Percentiles rank a stretch among this genome's conserved stretches.
phyloP scores from a whole-genome alignment of 1,284 basidiomycete genomes.

The Sanghuangporus sanghuang region DNA sequence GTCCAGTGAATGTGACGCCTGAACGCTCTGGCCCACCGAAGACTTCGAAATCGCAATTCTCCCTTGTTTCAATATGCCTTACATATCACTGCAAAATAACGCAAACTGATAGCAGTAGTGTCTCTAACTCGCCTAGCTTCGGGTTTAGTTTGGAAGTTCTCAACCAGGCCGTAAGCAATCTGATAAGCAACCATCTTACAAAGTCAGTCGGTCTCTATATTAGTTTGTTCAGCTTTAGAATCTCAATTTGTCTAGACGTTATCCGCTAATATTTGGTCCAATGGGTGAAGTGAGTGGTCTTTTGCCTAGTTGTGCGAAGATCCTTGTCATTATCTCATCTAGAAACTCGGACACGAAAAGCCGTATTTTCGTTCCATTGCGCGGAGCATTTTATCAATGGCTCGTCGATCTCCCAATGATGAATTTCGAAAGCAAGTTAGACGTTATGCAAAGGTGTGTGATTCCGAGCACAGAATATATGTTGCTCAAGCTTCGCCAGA shows the following conservation, averaged over 20 bases:
- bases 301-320: slow-evolving; percentile 8
- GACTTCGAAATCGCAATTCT: slow-evolving; percentile 1
- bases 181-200: slow-evolving; percentile 53
- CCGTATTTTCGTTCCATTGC: slow-evolving; percentile 45
- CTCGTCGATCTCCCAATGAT: slow-evolving; percentile 44
- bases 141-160: slow-evolving; percentile 50
- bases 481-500: not conserved
- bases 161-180: slow-evolving; percentile 46
- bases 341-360: slow-evolving; percentile 57
- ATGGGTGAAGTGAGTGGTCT: slow-evolving; percentile 47
- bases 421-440: slow-evolving; percentile 40
- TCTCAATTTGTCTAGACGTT: slow-evolving; percentile 41
- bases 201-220: slow-evolving; percentile 35
- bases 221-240: slow-evolving; percentile 1
- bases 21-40: slow-evolving; percentile 33
- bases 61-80: slow-evolving; percentile 16
- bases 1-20: slow-evolving; percentile 42
- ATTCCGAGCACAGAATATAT: not conserved
- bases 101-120: not conserved
- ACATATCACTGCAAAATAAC: slow-evolving; percentile 11
- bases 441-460: slow-evolving; percentile 44
- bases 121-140: slow-evolving; percentile 25
- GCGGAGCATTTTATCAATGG: slow-evolving; percentile 46
- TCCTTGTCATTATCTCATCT: not conserved
- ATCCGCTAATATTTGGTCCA: slow-evolving; percentile 68